Evolutionary conservation across 2,329 filamentous ascomycete species (phyloP).

Genomic region (Pseudopithomyces maydicus): DNA sequence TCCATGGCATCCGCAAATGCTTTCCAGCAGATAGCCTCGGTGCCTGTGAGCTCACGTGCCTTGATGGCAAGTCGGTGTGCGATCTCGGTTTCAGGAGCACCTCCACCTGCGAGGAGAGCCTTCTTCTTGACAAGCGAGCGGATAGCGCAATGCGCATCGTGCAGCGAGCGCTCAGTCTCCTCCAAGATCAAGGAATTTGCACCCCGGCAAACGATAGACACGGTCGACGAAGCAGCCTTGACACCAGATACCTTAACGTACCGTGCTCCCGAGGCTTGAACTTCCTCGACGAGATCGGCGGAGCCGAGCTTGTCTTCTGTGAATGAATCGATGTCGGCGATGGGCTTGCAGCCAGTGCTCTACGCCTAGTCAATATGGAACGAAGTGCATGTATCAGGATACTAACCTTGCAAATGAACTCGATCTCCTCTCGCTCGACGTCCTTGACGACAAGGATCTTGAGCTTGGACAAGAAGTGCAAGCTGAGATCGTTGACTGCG

Average conservation of each 20-base stretch:
- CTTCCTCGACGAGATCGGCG: slow-evolving; percentile 92
- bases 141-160: slow-evolving; percentile 97
- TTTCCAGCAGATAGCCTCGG: slow-evolving; percentile 98
- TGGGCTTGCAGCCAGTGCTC: slow-evolving; percentile 97
- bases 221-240: slow-evolving; percentile 80
- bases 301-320: slow-evolving; percentile 96
- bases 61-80: slow-evolving; percentile 83
- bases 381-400: background rate
- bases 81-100: slow-evolving; percentile 95
- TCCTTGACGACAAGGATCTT: slow-evolving; percentile 97
- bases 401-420: slow-evolving; percentile 89
- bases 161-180: slow-evolving; percentile 93
- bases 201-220: slow-evolving; percentile 92
- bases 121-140: slow-evolving; percentile 99
- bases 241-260: slow-evolving; percentile 96
- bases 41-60: slow-evolving; percentile 82
- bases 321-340: slow-evolving; percentile 97
- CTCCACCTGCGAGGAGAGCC: slow-evolving; percentile 95
- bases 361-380: slow-evolving; percentile 20
- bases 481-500: slow-evolving; percentile 94
- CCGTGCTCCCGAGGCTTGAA: slow-evolving; percentile 82
- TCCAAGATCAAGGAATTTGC: slow-evolving; percentile 94
- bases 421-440: slow-evolving; percentile 97
- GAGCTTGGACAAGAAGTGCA: slow-evolving; percentile 97
- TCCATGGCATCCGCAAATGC: slow-evolving; percentile 98